These are phyloP conservation scores for Pelargonium fulgidum DNA, from an alignment of 441 rosid species.

Conservation along the genomic window DNA sequence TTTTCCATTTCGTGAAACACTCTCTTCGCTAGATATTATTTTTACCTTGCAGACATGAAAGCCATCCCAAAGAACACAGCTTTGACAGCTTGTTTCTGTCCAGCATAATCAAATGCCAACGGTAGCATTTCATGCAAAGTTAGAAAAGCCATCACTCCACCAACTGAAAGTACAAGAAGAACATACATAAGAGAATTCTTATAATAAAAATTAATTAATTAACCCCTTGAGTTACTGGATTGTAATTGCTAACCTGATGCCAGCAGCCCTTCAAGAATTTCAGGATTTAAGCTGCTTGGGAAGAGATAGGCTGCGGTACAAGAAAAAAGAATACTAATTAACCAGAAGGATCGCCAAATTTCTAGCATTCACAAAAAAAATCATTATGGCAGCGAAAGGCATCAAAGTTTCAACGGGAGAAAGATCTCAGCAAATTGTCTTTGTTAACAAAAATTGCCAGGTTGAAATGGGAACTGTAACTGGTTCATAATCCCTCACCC, in stretches of 20 bases:
- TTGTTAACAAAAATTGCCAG: too few species aligned
- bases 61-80: constrained; percentile 98
- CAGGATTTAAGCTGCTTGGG: constrained; percentile 89
- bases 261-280: constrained; percentile 87
- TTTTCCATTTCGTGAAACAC: not conserved
- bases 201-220: not conserved
- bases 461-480: too few species aligned
- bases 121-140: constrained; percentile 99
- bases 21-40: not conserved
- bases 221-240: constrained; percentile 11
- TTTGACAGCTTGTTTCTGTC: constrained; percentile 96
- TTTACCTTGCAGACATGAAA: constrained; percentile 98
- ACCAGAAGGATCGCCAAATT: not conserved
- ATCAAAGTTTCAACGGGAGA: not conserved
- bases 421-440: too few species aligned
- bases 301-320: constrained; percentile 74
- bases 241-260: constrained; percentile 58
- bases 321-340: constrained; percentile 6
- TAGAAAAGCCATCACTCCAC: constrained; percentile 98
- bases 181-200: not conserved
- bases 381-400: not conserved
- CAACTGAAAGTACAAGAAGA: constrained; percentile 48
- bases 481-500: too few species aligned
- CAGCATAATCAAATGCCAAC: constrained; percentile 96
- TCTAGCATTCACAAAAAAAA: not conserved